phyloP scores from a whole-genome alignment of 805 yeast species.

The Debaryomyces maramus region DNA sequence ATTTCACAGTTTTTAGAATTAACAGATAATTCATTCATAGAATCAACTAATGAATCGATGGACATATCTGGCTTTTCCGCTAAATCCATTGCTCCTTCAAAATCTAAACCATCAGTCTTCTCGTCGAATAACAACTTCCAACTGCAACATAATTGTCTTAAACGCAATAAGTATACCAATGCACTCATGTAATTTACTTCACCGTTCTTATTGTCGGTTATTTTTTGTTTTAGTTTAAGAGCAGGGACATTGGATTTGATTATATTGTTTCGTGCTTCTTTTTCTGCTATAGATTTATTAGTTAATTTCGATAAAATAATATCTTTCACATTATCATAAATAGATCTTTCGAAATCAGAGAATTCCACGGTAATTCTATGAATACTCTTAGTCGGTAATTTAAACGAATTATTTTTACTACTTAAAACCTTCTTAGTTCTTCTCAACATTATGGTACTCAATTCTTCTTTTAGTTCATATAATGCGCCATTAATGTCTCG shows the following conservation, averaged over 20 bases:
- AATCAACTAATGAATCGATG: conserved; percentile 17
- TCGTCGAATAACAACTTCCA: conserved; percentile 17
- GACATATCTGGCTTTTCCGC: conserved; percentile 7
- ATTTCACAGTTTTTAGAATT: conserved; percentile 21
- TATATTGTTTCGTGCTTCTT: not conserved
- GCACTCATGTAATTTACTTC: conserved; percentile 19
- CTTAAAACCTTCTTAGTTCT: conserved; percentile 43
- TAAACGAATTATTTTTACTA: conserved; percentile 12
- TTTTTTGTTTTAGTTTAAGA: not conserved
- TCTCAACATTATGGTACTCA: conserved; percentile 42
- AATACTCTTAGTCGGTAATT: conserved; percentile 18
- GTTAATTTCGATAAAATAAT: not conserved
- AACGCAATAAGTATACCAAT: conserved; percentile 28
- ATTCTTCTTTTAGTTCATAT: conserved; percentile 18
- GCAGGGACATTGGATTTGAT: not conserved
- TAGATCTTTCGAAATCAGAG: conserved; percentile 19
- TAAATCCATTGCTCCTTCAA: not conserved
- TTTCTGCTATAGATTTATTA: not conserved
- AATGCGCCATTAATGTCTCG: conserved; percentile 9
- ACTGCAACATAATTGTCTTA: conserved; percentile 40
- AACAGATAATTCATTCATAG: conserved; percentile 13
- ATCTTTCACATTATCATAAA: conserved; percentile 19
- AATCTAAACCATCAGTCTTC: not conserved
- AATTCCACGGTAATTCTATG: conserved; percentile 21
- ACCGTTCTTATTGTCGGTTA: not conserved